Base-by-base conservation (phyloP, 768 basidiomycete species). In the Lactarius hengduanensis region DNA sequence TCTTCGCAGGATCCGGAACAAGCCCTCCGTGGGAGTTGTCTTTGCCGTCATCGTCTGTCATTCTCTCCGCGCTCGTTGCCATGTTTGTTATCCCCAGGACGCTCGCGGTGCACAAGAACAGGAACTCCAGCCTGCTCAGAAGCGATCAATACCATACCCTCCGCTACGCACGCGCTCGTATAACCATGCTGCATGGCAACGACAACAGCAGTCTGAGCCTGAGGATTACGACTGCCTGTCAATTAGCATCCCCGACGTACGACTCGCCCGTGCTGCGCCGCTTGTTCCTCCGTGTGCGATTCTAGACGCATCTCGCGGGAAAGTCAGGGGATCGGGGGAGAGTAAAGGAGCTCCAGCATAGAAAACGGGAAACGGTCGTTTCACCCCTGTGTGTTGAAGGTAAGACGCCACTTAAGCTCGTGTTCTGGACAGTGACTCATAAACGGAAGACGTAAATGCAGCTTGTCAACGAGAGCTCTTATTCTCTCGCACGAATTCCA, bases 21-120 rank as follows among this genome's bases (percentile, higher is more conserved):
- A 85, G 74, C 78, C 82, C n/a, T 78, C 86, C n/a, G 82, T 84
- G 50, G 84, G 84, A 8, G 75, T 83, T 10, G 80, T 90, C 18
- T 88, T 91, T 65, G 76, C 80, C 36, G 59, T 86, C 22, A 78
- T 80, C 47, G 87, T 80, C 47, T 43, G 87, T 80, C 47, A 86
- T 83, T 16, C 59, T 88, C 45, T 69, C 81, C 36, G 82, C 71
- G 1, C 79, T 88, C 62, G 72, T 86, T 63, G 62, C 78, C 62
- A 50, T 86, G 65, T 72, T 86, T 66, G 63, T 77, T 28, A 26
- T 22, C 38, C 22, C 81, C 26, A 73, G 77, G 15, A 84, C 84
- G 0, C 81, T 81, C 71, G 74, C 77, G 15, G 57, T 89, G 55
- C 83, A 89, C 57, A 80, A 81, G 62, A 80, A 80, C 57, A 77